Evolutionary conservation across 164 flowering plant genomes (phyloP).

Genomic region (Magnolia changhungtana): DNA sequence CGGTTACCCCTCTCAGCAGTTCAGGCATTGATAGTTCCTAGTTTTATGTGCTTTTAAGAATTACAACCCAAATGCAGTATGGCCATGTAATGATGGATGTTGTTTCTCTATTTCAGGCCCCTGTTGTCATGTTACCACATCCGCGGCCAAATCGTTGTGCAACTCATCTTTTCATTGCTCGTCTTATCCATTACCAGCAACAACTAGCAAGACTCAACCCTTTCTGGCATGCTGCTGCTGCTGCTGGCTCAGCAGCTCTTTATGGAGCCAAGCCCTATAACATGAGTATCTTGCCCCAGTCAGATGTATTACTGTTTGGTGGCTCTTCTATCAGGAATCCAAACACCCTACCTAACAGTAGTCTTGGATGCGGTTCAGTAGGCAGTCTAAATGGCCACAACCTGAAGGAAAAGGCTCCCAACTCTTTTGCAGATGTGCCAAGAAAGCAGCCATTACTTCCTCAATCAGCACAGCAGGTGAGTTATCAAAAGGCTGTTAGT

Average conservation of each 20-base stretch:
- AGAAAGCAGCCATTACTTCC: conserved; percentile 29
- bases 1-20: no score
- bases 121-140: conserved; percentile 26
- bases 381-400: conserved; percentile 10
- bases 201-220: conserved; percentile 27
- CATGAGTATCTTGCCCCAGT: conserved; percentile 14
- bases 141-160: conserved; percentile 45
- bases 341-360: conserved; percentile 8
- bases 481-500: not conserved
- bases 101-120: conserved; percentile 26
- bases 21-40: no score
- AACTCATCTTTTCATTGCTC: conserved; percentile 47
- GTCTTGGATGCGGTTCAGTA: not conserved
- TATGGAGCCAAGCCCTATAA: conserved; percentile 21
- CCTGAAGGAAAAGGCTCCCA: conserved; percentile 21
- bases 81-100: not conserved
- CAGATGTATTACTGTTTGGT: conserved; percentile 21
- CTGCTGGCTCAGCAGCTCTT: conserved; percentile 20
- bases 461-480: conserved; percentile 25
- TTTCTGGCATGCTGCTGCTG: conserved; percentile 23
- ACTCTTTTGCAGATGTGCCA: conserved; percentile 14
- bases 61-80: no score
- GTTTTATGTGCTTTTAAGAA: no score
- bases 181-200: conserved; percentile 37
- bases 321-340: conserved; percentile 18